Base-by-base conservation (phyloP, 2,329 filamentous ascomycete genomes). In the Aureobasidium namibiae region DNA sequence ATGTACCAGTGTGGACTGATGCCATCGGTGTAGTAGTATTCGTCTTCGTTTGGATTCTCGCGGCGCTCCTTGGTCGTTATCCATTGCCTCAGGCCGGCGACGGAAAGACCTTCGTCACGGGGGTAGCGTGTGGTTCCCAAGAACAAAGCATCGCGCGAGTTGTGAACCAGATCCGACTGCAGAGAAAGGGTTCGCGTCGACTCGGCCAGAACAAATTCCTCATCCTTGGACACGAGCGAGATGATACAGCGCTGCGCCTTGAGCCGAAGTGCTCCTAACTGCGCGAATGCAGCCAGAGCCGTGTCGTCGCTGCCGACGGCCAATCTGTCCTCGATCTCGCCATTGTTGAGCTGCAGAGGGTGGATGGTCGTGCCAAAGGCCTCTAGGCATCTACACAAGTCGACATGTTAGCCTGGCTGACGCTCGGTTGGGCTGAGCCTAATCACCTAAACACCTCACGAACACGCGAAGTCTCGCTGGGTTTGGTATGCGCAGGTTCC, bases 161-260 rank as follows among this genome's bases (percentile, higher is more conserved):
- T 67, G 49, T 67, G 62, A 4, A 66, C 61, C 16, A 63, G 59
- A 33, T 71, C 71, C 2, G 68, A 65, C 23, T 71, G 70, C 7
- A 79, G 67, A 5, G 76, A 74, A 3, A 80, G 63, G 1, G 74
- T 76, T 46, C 72, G 73, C 1, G 80, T 81, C 9, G 76, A 76
- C 64, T 82, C 80, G 38, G 78, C 78, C 42, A 82, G 72, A 50
- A 82, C 75, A 59, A 77, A 80, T 67, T 82, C 78, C 11, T 70
- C 72, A 3, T 71, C 68, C 5, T 68, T 67, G 61, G 78, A 77
- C 54, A 80, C 75, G 18, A 82, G 68, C 52, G 78, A 78, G 23
- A 82, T 74, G 69, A 82, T 75, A 42, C 73, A 74, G 38, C 80
- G 74, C 61, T 77, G 75, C 29, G 74, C 74, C 16, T 74, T 71